Base-by-base conservation (phyloP, 2,329 filamentous ascomycete species). In the Ceratocystis variospora region DNA sequence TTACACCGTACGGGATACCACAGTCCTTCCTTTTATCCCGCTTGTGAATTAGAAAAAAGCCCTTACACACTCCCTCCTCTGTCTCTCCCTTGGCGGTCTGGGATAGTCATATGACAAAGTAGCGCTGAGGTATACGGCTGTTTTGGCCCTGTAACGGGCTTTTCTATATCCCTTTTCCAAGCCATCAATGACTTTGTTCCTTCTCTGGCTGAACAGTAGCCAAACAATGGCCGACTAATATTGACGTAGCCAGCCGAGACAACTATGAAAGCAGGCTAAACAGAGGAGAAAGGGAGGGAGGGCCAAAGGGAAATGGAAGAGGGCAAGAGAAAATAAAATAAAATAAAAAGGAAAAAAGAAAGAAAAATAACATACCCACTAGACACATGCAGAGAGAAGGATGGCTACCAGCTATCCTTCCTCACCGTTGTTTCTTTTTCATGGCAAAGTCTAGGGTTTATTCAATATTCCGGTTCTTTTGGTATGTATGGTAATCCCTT, bases 111-210 rank as follows among this genome's bases (percentile, higher is more conserved):
- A 33, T 53, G 48, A 53, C 48, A 59, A 17, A 59, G 33, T 17
- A 17, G 28, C 22, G 10, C 25, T 17, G 17, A 57, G 53, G 53
- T 17, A 59, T 59, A 28, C 28, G 6, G 5, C 12, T 2, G 28
- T 19, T 37, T 31, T 59, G 15, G 28, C 53, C 53, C 25, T 59
- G 28, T 59, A 15, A 31, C n/a, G 25, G 17, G 4, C 28, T 17
- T 33, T 37, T 59, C 17, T 31, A 33, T 33, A 59, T 59, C 53
- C 53, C 53, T 59, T 37, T 50, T n/a, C 5, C 28, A 33, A 59
- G 53, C 53, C 28, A 33, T 59, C 53, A 59, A 59, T 59, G 53
- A 59, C 53, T 33, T 59, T 59, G 53, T 59, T 59, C 12, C 28
- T 12, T 31, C 19, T 53, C 19, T 53, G 48, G 48, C 19, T 53